Evolutionary conservation across 208 protist species (phyloP), one percentile per base, ranked within the genome.

Genomic region (Lotmaria passim): DNA sequence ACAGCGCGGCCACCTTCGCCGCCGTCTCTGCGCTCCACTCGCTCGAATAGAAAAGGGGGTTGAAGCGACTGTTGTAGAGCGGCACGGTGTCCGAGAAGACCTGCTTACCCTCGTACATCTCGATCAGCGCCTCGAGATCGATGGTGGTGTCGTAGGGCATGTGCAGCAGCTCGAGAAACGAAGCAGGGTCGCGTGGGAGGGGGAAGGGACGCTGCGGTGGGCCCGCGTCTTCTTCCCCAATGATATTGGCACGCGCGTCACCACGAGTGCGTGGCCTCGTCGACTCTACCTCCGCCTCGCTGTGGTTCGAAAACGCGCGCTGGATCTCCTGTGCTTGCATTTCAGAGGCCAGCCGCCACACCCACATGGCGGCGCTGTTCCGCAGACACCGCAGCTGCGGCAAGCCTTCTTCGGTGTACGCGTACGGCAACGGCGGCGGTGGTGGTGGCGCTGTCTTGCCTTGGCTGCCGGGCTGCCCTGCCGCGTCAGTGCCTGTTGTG

Each of bases 151-250:
- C 39, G 59, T 74, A 74, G 7, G 69, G 69, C 51, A 43, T 52
- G 41, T 60, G 69, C 38, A 74, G 51, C 69, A 74, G 43, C 69
- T 74, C 69, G 24, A 74, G 19, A 3, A 65, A n/a, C 8, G 69
- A 74, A 15, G 21, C 57, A 17, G 51, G 30, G 19, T 74, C 69
- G 30, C 60, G 69, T 0, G 69, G 69, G 15, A 67, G 69, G 15
- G 48, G 36, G 17, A 52, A 19, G 10, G 52, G 59, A 23, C 38
- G 17, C 11, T 5, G 48, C 26, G 61, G 23, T n/a, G 19, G 21
- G 5, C 47, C 6, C 11, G 21, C 24, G n/a, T n/a, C n/a, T n/a
- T n/a, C n/a, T n/a, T n/a, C n/a, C n/a, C n/a, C n/a, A n/a, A n/a
- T n/a, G n/a, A n/a, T n/a, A n/a, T n/a, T n/a, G n/a, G n/a, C n/a